Conservation (phyloP, 768 basidiomycete genomes). For the Scleroderma bovista region DNA sequence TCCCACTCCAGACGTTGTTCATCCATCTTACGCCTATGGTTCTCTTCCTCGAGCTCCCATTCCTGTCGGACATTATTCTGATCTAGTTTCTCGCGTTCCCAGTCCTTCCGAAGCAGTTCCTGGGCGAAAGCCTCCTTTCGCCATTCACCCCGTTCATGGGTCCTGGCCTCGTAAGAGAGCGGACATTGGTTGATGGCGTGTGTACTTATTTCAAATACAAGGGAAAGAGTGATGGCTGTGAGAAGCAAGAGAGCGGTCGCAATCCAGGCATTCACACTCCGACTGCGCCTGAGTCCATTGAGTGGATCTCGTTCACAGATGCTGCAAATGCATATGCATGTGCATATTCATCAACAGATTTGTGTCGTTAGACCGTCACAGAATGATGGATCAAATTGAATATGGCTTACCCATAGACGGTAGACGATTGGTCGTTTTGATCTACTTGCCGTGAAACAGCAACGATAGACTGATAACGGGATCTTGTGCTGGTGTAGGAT, state of each 20-base stretch:
- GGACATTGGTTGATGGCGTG: not conserved
- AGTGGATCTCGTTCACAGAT: not conserved
- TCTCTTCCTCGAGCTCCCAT: not conserved
- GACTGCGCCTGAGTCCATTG: not conserved
- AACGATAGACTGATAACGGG: no score
- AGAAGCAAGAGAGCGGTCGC: not conserved
- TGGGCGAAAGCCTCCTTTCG: not conserved
- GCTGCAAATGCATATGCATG: not conserved
- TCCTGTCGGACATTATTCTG: not conserved
- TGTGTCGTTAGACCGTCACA: no score
- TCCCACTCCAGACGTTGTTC: conserved; percentile 12
- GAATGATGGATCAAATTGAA: no score
- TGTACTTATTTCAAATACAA: not conserved
- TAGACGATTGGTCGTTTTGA: no score
- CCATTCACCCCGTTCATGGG: not conserved
- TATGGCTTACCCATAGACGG: no score
- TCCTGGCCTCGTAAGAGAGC: not conserved
- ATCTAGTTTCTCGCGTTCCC: not conserved
- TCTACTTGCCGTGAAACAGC: no score
- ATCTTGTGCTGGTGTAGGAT: no score
- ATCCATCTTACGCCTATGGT: not conserved
- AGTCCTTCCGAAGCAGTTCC: not conserved
- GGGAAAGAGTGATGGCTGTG: not conserved
- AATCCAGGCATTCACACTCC: not conserved
- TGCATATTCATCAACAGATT: no score